Conservation (phyloP, 2,329 filamentous ascomycete species). For the Cladosporium velox region DNA sequence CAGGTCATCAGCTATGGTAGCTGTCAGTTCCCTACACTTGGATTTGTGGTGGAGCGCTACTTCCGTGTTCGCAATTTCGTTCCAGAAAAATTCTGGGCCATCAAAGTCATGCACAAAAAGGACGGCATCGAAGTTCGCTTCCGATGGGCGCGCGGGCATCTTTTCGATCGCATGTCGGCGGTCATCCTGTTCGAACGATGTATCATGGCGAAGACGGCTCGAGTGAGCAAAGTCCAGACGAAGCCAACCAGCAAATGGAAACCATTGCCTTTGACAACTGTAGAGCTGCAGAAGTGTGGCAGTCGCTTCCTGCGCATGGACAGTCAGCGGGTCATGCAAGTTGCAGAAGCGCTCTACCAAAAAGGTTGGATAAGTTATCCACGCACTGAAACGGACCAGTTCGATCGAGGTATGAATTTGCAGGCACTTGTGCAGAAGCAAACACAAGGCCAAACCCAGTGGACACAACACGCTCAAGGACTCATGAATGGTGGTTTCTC, state of each 20-base stretch:
- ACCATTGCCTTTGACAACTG: constrained; percentile 88
- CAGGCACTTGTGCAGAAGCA: constrained; percentile 81
- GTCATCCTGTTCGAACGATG: constrained; percentile 85
- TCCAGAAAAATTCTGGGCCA: constrained; percentile 88
- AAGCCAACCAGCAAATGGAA: constrained; percentile 95
- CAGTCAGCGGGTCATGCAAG: constrained; percentile 84
- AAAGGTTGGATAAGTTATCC: constrained; percentile 97
- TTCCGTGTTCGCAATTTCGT: constrained; percentile 92
- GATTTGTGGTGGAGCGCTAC: constrained; percentile 96
- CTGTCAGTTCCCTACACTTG: constrained; percentile 94
- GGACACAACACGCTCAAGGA: constrained; percentile 77
- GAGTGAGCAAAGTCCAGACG: constrained; percentile 80
- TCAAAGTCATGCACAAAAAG: constrained; percentile 78
- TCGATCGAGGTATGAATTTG: constrained; percentile 86
- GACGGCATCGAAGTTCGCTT: constrained; percentile 81
- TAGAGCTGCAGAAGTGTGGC: constrained; percentile 94
- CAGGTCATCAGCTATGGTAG: constrained; percentile 52
- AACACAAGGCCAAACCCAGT: constrained; percentile 65
- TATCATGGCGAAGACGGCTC: constrained; percentile 71
- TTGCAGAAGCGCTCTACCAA: constrained; percentile 84
- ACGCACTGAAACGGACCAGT: constrained; percentile 94
- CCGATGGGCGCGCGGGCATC: constrained; percentile 74
- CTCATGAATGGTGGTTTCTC: constrained; percentile 76
- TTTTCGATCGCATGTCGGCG: constrained; percentile 85
- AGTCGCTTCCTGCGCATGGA: constrained; percentile 87